These are phyloP conservation scores for Rhytidiadelphus loreus DNA, from an alignment of 225 moss, liverwort and hornwort species.

Conservation along the genomic window DNA sequence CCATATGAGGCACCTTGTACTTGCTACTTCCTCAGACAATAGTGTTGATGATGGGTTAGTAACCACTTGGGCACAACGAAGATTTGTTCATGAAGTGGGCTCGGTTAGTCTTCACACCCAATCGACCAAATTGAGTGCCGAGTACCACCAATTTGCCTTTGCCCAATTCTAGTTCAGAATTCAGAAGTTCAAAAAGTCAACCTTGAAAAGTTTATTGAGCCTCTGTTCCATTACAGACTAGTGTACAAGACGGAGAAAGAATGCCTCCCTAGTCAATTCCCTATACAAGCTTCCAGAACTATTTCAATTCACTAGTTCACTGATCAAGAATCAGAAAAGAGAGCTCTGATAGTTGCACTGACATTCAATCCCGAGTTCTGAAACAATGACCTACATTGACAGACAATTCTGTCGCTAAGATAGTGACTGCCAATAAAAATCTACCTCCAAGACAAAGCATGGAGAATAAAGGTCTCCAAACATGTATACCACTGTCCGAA, in stretches of 20 bases:
- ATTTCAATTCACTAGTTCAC: not conserved
- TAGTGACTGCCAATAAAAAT: not conserved
- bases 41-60: too few relatives aligned
- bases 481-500: not conserved
- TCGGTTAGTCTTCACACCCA: not conserved
- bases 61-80: too few relatives aligned
- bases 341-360: not conserved
- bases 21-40: too few relatives aligned
- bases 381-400: not conserved
- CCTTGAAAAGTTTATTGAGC: not conserved
- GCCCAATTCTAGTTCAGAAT: not conserved
- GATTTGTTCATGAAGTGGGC: too few relatives aligned
- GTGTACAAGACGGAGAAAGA: conserved; percentile 22
- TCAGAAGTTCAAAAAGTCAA: not conserved
- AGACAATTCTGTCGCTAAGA: not conserved
- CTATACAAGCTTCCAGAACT: not conserved
- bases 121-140: not conserved
- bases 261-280: conserved; percentile 14
- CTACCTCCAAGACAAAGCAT: not conserved
- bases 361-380: not conserved
- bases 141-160: not conserved
- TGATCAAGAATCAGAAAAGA: conserved; percentile 11
- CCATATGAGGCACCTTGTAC: too few relatives aligned
- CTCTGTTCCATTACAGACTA: conserved; percentile 11
- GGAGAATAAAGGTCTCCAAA: not conserved